These are phyloP conservation scores for Aspergillus diversus DNA, from an alignment of 495 filamentous ascomycete species.

Conservation along the genomic window DNA sequence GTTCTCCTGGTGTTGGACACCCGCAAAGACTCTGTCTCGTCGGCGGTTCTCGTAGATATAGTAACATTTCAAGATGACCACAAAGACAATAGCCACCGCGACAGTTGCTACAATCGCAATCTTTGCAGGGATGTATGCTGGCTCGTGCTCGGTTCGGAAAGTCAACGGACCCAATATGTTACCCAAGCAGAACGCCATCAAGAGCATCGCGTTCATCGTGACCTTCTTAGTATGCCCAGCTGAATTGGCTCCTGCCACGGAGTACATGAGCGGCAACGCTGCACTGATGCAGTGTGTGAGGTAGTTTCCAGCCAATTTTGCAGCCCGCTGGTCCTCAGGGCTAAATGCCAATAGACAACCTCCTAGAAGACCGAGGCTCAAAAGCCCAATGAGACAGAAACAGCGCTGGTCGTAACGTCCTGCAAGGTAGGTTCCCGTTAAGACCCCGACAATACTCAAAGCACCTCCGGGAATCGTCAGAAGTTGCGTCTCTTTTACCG, in stretches of 20 bases:
- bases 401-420: slow-evolving; percentile 53
- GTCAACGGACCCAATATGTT: slow-evolving; percentile 62
- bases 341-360: slow-evolving; percentile 64
- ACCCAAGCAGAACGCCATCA: slow-evolving; percentile 63
- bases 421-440: slow-evolving; percentile 49
- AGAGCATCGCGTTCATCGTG: slow-evolving; percentile 58
- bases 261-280: slow-evolving; percentile 45
- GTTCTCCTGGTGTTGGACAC: slow-evolving; percentile 26
- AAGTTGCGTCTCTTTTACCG: slow-evolving; percentile 56
- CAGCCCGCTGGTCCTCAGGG: slow-evolving; percentile 33
- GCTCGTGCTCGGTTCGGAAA: slow-evolving; percentile 46
- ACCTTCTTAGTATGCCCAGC: slow-evolving; percentile 58
- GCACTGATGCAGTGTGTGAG: slow-evolving; percentile 44
- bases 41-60: slow-evolving; percentile 53
- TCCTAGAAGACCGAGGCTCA: slow-evolving; percentile 52
- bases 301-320: slow-evolving; percentile 43
- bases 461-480: slow-evolving; percentile 67
- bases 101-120: slow-evolving; percentile 58
- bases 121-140: slow-evolving; percentile 64
- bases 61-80: slow-evolving; percentile 40
- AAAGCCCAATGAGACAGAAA: slow-evolving; percentile 44
- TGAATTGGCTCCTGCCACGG: slow-evolving; percentile 46
- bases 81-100: slow-evolving; percentile 41
- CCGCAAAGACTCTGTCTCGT: slow-evolving; percentile 30
- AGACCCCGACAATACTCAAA: slow-evolving; percentile 58